Base-by-base conservation (phyloP, 1,284 basidiomycete genomes). In the Ganoderma meredithae region DNA sequence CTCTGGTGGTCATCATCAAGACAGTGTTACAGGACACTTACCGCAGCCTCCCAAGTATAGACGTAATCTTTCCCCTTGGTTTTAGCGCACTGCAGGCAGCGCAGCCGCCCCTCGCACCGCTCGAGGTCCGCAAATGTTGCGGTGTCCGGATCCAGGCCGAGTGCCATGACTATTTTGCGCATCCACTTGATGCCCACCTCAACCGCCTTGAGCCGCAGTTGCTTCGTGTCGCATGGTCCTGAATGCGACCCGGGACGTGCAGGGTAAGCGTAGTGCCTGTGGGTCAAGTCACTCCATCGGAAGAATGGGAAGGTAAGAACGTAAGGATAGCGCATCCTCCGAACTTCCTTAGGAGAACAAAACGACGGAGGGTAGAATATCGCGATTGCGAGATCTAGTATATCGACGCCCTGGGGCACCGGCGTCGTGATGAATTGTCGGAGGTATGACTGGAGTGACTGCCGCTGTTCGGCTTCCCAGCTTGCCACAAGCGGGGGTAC, bases 321-420 rank as follows among this genome's bases (percentile, higher is more conserved):
- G 19, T 47, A 56, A 22, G 67, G 67, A 6, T 39, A 69, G 13
- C 55, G 67, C 40, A 63, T 7, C 22, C 2, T 27, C n/a, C 19
- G 22, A 12, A 31, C 19, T 5, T 7, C 33, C 8, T 19, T 22
- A 12, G 3, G 31, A n/a, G 22, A 17, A 55, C 13, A 19, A 25
- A 2, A 9, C 2, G 10, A 9, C 36, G 9, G 9, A 36, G 31
- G 2, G 36, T 53, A 39, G 66, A 67, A 60, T 6, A 65, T 41
- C 13, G 66, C 62, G 25, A 65, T 52, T 12, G 69, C 69, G 13
- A 70, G 66, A 3, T 39, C 39, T 10, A 70, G 55, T 9, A 61
- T 56, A 25, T 70, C 66, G 19, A 60, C 56, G 17, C 22, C 60
- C 7, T 15, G 25, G 3, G 64, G 25, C 33, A 63, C 33, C 0